phyloP scores from a whole-genome alignment of 148 eudicot species.

The Arbutus unedo region DNA sequence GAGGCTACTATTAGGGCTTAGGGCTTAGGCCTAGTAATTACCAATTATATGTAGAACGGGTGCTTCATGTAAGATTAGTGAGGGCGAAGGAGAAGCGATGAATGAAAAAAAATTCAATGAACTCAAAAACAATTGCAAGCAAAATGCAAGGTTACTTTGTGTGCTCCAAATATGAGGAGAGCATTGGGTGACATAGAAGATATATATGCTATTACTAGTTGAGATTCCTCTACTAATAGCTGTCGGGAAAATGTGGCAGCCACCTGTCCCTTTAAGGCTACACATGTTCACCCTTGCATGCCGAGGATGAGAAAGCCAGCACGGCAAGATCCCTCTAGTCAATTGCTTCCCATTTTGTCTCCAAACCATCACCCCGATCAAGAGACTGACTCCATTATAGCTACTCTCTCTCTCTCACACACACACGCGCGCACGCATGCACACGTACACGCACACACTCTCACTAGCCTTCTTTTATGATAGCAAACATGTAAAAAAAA shows the following conservation, averaged over 20 bases:
- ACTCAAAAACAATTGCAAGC: not conserved
- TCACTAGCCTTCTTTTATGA: not conserved
- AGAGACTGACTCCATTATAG: not conserved
- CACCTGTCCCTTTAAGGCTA: no score
- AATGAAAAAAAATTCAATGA: no score
- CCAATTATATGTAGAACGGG: not conserved
- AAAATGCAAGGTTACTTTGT: not conserved
- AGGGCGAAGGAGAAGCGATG: not conserved
- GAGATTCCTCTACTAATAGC: not conserved
- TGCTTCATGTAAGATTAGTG: not conserved
- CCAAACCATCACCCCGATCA: no score
- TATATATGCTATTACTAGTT: not conserved
- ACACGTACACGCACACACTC: no score
- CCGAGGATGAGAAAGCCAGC: no score
- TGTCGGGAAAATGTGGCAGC: not conserved
- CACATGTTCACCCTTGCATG: no score
- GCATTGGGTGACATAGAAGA: not conserved
- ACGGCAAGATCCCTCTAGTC: not conserved
- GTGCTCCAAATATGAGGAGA: not conserved
- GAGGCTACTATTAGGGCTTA: not conserved
- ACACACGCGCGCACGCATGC: no score
- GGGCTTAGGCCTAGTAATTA: not conserved
- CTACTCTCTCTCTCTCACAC: no score
- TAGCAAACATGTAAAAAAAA: not conserved
- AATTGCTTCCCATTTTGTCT: no score